These are phyloP conservation scores for Dactylella cylindrospora DNA, from an alignment of 2,329 filamentous ascomycete species.

Conservation along the genomic window DNA sequence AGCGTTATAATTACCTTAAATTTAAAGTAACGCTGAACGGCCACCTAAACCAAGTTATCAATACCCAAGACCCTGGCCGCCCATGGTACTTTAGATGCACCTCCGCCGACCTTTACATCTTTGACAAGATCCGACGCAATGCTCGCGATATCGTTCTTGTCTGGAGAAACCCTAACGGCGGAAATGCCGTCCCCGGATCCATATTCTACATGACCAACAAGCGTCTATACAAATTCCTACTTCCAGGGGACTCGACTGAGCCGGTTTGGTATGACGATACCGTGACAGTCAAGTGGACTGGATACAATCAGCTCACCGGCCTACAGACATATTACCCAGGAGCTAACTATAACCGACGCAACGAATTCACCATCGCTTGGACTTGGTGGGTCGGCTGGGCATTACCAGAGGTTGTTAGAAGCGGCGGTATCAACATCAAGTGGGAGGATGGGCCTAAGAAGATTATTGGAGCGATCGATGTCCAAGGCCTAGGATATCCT, in stretches of 20 bases:
- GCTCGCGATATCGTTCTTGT: constrained; percentile 2
- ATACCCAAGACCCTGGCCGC: not conserved
- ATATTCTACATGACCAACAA: constrained; percentile 18
- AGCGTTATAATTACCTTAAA: constrained; percentile 15
- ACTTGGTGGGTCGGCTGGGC: constrained; percentile 5
- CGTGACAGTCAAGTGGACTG: not conserved
- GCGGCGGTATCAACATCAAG: not conserved
- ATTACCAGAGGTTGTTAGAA: not conserved
- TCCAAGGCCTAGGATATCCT: constrained; percentile 15
- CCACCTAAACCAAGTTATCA: not conserved
- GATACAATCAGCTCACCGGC: constrained; percentile 2
- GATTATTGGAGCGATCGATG: constrained; percentile 1
- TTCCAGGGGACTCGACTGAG: constrained; percentile 5
- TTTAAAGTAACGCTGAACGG: constrained; percentile 18
- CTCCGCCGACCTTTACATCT: constrained; percentile 19
- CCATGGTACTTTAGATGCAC: constrained; percentile 3
- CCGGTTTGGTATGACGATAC: constrained; percentile 8
- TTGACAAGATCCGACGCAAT: constrained; percentile 12
- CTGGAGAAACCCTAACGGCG: constrained; percentile 13
- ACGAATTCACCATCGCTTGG: not conserved
- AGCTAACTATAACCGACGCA: constrained; percentile 3
- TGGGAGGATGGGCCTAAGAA: not conserved
- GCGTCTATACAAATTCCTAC: constrained; percentile 13
- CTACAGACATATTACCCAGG: not conserved
- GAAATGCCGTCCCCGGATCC: constrained; percentile 6